Conservation (phyloP, 164 flowering plant species). For the Malania oleifera region DNA sequence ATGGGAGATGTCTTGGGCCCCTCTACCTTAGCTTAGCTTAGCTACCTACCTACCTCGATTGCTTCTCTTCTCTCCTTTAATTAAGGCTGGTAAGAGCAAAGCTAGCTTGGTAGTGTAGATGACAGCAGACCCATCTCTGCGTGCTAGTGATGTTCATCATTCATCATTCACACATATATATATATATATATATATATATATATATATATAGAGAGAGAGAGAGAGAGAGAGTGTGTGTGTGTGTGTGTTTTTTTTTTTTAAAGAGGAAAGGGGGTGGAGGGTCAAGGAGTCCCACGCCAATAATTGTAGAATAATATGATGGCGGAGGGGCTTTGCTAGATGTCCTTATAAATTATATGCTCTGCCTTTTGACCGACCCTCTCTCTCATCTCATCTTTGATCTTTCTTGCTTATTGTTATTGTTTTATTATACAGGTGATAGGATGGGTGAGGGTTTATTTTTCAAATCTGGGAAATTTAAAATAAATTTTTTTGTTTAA, state of each 20-base stretch:
- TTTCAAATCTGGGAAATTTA: neutral
- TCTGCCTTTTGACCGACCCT: conserved; percentile 22
- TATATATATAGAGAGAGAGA: conserved; percentile 17
- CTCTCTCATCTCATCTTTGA: neutral
- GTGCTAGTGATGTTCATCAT: conserved; percentile 18
- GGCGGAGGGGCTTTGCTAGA: conserved; percentile 1
- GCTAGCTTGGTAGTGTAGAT: too few species aligned
- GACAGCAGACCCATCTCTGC: conserved; percentile 14
- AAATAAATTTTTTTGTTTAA: too few species aligned
- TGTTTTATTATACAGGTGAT: conserved; percentile 6
- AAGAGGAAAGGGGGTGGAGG: conserved; percentile 18
- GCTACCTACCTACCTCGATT: too few species aligned
- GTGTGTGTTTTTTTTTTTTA: conserved; percentile 15
- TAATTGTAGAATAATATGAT: conserved; percentile 36
- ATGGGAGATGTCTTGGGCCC: conserved; percentile 15
- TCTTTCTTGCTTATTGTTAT: conserved; percentile 1
- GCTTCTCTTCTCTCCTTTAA: neutral
- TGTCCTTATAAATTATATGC: too few species aligned
- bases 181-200: too few species aligned
- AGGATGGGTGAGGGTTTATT: too few species aligned
- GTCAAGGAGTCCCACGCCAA: conserved; percentile 28
- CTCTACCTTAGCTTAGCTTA: conserved; percentile 9
- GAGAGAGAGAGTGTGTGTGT: neutral
- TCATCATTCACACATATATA: too few species aligned
- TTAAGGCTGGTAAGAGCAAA: conserved; percentile 19